Percentiles rank a stretch among this genome's conserved stretches.
Conservation (phyloP, 129 eudicot genomes). For the Oenanthe sinensis region DNA sequence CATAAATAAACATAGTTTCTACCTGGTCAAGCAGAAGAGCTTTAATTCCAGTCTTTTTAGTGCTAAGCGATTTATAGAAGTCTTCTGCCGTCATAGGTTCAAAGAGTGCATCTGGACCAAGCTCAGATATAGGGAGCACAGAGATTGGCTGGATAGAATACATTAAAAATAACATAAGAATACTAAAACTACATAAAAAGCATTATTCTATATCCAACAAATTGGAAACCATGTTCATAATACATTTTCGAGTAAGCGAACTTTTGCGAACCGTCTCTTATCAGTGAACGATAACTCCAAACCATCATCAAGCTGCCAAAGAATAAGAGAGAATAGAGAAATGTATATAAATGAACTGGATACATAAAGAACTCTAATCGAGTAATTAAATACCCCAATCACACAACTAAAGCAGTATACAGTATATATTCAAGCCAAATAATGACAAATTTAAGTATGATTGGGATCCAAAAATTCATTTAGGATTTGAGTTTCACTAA, state of each 20-base stretch:
- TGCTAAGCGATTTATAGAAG: constrained; percentile 44
- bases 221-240: constrained; percentile 5
- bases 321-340: not conserved
- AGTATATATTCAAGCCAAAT: not conserved
- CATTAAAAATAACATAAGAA: not conserved
- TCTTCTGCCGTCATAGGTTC: constrained; percentile 69
- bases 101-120: constrained; percentile 89
- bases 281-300: constrained; percentile 91
- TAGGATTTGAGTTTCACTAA: too few relatives aligned
- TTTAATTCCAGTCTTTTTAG: constrained; percentile 79
- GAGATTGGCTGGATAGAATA: constrained; percentile 54
- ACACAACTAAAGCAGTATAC: not conserved
- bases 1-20: not conserved
- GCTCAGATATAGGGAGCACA: constrained; percentile 78
- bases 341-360: not conserved
- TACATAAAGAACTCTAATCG: not conserved
- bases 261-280: constrained; percentile 93
- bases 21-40: constrained; percentile 96
- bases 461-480: not conserved
- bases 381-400: not conserved
- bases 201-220: not conserved
- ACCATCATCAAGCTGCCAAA: constrained; percentile 79
- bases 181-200: not conserved
- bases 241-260: constrained; percentile 80
- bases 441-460: not conserved